Evolutionary conservation across 371 early-diverging fungal genomes (phyloP).

Genomic region (Mortierella sp.): DNA sequence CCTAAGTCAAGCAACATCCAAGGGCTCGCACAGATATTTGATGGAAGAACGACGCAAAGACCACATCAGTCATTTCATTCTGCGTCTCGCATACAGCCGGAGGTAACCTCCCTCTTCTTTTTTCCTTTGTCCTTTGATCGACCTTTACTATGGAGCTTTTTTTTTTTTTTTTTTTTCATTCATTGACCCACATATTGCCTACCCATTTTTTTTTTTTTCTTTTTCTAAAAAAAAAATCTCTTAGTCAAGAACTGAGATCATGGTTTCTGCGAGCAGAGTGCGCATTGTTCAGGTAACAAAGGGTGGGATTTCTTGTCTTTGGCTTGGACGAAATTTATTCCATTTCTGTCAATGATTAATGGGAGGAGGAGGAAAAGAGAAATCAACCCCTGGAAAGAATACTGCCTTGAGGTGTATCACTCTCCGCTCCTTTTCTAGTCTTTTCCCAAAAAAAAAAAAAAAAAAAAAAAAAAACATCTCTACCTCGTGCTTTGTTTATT

Average conservation of each 20-base stretch:
- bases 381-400: too few species aligned
- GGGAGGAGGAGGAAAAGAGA: too few species aligned
- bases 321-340: not conserved
- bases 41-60: conserved; percentile 88
- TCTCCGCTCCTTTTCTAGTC: too few species aligned
- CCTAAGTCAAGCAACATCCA: conserved; percentile 59
- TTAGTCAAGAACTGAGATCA: conserved; percentile 82
- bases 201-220: conserved; percentile 1
- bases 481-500: too few species aligned
- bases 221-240: not conserved
- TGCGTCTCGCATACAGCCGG: conserved; percentile 92
- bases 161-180: conserved; percentile 2
- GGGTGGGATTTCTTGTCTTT: conserved; percentile 4
- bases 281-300: conserved; percentile 82
- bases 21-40: conserved; percentile 43
- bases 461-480: too few species aligned
- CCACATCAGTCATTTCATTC: conserved; percentile 92
- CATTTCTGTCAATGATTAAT: too few species aligned
- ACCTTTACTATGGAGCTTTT: too few species aligned
- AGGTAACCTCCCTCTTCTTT: conserved; percentile 65
- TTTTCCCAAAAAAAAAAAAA: too few species aligned
- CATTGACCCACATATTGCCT: too few species aligned
- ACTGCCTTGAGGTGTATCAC: too few species aligned
- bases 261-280: conserved; percentile 94
- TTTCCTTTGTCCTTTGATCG: not conserved